phyloP scores from a whole-genome alignment of 2,329 filamentous ascomycete species.

The Aspergillus fumigatiaffinis region DNA sequence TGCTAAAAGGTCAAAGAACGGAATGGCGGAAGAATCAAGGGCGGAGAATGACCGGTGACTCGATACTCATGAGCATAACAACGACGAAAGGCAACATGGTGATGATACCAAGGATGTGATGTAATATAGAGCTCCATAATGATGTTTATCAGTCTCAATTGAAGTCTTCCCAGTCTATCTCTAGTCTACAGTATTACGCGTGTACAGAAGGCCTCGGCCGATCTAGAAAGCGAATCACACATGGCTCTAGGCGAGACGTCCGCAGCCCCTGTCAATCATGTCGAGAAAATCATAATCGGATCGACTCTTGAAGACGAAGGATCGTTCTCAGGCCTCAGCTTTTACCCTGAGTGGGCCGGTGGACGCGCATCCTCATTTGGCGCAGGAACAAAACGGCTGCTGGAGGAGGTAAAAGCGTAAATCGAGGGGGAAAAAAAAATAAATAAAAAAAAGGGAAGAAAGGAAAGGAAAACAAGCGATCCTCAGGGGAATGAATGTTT shows the following conservation, averaged over 20 bases:
- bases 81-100: neutral
- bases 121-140: conserved; percentile 1
- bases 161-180: neutral
- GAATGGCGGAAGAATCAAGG: conserved; percentile 77
- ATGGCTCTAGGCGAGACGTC: neutral
- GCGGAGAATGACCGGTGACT: conserved; percentile 76
- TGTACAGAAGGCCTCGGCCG: neutral
- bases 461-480: neutral
- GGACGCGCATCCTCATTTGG: neutral
- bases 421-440: no score
- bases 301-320: neutral
- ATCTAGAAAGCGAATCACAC: no score
- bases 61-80: no score
- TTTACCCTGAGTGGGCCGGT: neutral
- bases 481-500: neutral
- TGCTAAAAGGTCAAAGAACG: conserved; percentile 57
- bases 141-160: neutral
- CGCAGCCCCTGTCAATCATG: neutral
- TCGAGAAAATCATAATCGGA: neutral
- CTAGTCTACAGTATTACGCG: neutral
- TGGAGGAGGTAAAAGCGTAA: no score
- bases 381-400: neutral
- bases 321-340: neutral
- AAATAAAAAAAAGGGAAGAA: no score
- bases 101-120: neutral